Base-by-base conservation (phyloP, 805 yeast genomes). In the Nakazawaea siamensis region DNA sequence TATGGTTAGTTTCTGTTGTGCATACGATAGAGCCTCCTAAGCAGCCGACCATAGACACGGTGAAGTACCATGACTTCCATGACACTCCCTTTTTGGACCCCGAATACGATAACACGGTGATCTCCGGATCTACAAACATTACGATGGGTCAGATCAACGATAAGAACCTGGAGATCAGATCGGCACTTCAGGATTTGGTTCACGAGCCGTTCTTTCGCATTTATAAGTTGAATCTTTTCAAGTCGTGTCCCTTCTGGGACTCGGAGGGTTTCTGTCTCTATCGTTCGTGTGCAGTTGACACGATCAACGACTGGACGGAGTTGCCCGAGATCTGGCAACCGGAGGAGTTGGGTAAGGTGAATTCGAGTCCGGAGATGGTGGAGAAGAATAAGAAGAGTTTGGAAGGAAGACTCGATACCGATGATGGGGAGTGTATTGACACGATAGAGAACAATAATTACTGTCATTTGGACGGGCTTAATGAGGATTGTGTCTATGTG, bases 231-330 rank as follows among this genome's bases (percentile, higher is more conserved):
- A 87, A 92, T 50, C 65, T 92, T 38, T 85, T 76, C 56, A 80
- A 70, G 43, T 73, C 73, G 53, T 87, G 99, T 56, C 90, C 94
- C 18, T 87, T 82, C 54, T 83, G 85, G 87, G 86, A 78, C 46
- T 68, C 69, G 49, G 68, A 68, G 31, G 94, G 88, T 28, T 76
- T 82, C 49, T 87, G 97, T 54, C 83, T 87, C 42, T 84, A 86
- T 50, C 69, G 84, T 43, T 80, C 85, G 37, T 87, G 97, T 59
- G 94, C 95, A 1, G 94, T 87, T 27, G 95, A 87, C 52, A 73
- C 85, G 2, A 70, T 83, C 10, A 84, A 77, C 33, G 83, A 80
- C 45, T 81, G 80, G 68, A 68, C 69, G 43, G 74, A 76, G 58
- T 55, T 80, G 27, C 83, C 86, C 2, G 86, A 76, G 35, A 70